Evolutionary conservation across 2,329 filamentous ascomycete genomes (phyloP).

Genomic region (Dothidotthia symphoricarpi): DNA sequence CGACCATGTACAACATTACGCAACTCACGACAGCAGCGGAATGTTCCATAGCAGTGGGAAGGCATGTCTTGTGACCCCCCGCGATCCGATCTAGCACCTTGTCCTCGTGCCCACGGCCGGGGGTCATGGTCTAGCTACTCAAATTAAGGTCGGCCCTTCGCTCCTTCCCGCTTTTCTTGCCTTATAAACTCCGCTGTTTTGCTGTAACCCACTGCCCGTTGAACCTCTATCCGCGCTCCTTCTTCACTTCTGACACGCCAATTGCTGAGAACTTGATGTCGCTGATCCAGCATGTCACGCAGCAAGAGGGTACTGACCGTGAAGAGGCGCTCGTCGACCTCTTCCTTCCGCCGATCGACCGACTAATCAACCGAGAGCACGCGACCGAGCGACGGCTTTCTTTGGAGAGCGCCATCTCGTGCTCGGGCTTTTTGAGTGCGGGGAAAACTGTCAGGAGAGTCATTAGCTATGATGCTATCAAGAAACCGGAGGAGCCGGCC

Average conservation of each 20-base stretch:
- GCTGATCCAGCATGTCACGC: slow-evolving; percentile 53
- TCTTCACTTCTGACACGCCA: slow-evolving; percentile 7
- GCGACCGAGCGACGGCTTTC: slow-evolving; percentile 32
- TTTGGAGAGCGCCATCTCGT: slow-evolving; percentile 28
- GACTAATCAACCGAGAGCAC: slow-evolving; percentile 28
- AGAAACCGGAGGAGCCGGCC: slow-evolving; percentile 37
- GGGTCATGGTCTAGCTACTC: too few species aligned
- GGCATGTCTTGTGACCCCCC: too few species aligned
- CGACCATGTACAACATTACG: too few species aligned
- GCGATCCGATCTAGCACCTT: too few species aligned
- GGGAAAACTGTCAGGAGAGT: slow-evolving; percentile 41
- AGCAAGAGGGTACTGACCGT: slow-evolving; percentile 51
- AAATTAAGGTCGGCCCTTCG: too few species aligned
- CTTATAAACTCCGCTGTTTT: too few species aligned
- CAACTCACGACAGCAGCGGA: too few species aligned
- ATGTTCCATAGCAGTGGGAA: too few species aligned
- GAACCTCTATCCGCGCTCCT: slow-evolving; percentile 8
- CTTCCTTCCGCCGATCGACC: slow-evolving; percentile 37
- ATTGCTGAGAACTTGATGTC: slow-evolving; percentile 44
- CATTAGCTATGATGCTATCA: slow-evolving; percentile 52
- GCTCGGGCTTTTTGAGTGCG: slow-evolving; percentile 19
- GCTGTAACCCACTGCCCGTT: too few species aligned
- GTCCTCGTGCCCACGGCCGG: too few species aligned
- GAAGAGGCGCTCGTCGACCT: slow-evolving; percentile 42
- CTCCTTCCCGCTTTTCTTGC: too few species aligned